phyloP scores from a whole-genome alignment of 371 early-diverging fungal genomes.

The Actinomortierella wolfii region DNA sequence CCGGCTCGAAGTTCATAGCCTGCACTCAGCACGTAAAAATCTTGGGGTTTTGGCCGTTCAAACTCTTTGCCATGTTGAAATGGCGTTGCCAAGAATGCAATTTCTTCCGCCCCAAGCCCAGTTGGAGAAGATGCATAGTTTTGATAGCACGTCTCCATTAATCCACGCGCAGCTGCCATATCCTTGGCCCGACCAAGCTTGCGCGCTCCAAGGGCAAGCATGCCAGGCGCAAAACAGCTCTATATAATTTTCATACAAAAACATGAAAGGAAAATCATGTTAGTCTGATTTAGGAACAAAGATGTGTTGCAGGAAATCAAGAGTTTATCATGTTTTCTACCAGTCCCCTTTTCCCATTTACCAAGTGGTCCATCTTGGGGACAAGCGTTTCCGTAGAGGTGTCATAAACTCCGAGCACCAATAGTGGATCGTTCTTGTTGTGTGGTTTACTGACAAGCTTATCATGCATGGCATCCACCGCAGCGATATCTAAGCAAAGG shows the following conservation, averaged over 20 bases:
- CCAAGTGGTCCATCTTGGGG: slow-evolving; percentile 60
- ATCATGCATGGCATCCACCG: slow-evolving; percentile 56
- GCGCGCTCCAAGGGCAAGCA: slow-evolving; percentile 66
- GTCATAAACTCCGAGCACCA: slow-evolving; percentile 53
- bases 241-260: too few relatives aligned
- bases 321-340: not conserved
- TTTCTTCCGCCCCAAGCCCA: slow-evolving; percentile 57
- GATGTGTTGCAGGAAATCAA: not conserved
- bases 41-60: slow-evolving; percentile 16
- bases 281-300: slow-evolving; percentile 16
- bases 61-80: slow-evolving; percentile 11
- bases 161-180: slow-evolving; percentile 49
- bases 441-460: slow-evolving; percentile 54
- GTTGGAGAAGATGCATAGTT: slow-evolving; percentile 59
- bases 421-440: slow-evolving; percentile 40
- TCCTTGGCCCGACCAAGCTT: slow-evolving; percentile 52
- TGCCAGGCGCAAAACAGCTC: slow-evolving; percentile 73
- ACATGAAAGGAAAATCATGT: not conserved
- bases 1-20: slow-evolving; percentile 25
- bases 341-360: slow-evolving; percentile 5
- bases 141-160: slow-evolving; percentile 65
- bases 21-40: slow-evolving; percentile 24
- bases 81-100: slow-evolving; percentile 20
- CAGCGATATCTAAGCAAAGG: slow-evolving; percentile 45
- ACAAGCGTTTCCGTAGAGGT: slow-evolving; percentile 42